A percentile compares a stretch with the other conserved stretches of the same genome.
Evolutionary conservation across 768 basidiomycete genomes (phyloP).

Genomic region (Imleria badia): DNA sequence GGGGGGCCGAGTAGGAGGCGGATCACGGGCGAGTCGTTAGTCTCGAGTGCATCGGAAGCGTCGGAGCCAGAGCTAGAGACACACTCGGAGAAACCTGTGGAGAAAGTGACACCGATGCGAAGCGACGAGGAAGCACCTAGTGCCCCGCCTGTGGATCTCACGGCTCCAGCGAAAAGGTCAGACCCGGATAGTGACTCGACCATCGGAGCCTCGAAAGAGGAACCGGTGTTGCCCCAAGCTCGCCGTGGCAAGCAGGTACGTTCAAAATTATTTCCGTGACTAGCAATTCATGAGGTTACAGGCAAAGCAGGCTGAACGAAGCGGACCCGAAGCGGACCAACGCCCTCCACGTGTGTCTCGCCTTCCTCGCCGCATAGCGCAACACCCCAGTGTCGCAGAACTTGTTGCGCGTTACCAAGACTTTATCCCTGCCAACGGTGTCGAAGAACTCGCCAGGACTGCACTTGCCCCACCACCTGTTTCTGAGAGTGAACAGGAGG

Average conservation of each 20-base stretch:
- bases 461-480: slow-evolving; percentile 61
- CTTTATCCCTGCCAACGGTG: slow-evolving; percentile 67
- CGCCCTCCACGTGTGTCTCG: slow-evolving; percentile 47
- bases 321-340: slow-evolving; percentile 12
- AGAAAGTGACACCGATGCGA: slow-evolving; percentile 16
- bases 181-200: slow-evolving; percentile 85
- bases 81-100: slow-evolving; percentile 22
- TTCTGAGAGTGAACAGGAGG: slow-evolving; percentile 84
- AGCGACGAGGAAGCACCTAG: slow-evolving; percentile 18
- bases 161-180: slow-evolving; percentile 38
- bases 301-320: slow-evolving; percentile 26
- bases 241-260: slow-evolving; percentile 30
- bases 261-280: neutral
- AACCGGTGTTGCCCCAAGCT: slow-evolving; percentile 11
- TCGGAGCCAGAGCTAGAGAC: slow-evolving; percentile 59
- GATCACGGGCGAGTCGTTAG: slow-evolving; percentile 53
- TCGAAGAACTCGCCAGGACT: slow-evolving; percentile 70
- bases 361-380: slow-evolving; percentile 57
- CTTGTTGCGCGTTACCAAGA: slow-evolving; percentile 82
- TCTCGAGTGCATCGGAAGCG: slow-evolving; percentile 70
- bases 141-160: slow-evolving; percentile 9
- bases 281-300: slow-evolving; percentile 12
- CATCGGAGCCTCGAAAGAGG: slow-evolving; percentile 56
- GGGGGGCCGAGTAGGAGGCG: slow-evolving; percentile 44
- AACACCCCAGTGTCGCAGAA: slow-evolving; percentile 76